Evolutionary conservation across 2,329 filamentous ascomycete genomes (phyloP), one percentile per base, ranked within the genome.

Genomic region (Phoma sp.): DNA sequence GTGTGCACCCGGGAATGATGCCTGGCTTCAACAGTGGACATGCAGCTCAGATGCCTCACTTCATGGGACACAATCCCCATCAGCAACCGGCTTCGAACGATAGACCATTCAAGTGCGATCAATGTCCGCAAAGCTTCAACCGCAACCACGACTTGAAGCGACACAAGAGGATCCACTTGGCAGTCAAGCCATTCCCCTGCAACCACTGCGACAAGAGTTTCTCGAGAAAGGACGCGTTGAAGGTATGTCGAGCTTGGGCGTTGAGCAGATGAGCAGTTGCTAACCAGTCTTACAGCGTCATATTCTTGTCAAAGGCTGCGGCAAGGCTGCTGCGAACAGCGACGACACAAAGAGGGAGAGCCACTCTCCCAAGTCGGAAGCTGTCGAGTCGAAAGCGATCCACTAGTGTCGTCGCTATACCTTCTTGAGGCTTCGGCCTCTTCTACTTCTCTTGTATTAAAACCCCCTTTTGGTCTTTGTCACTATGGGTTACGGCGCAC

Each of bases 181-280:
- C 92, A 0, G 91, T 98, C 36, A 99, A 99, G 81, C 95, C 95
- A 0, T 98, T 94, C 74, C 93, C 93, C 0, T 99, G 95, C 74
- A 85, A 81, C 6, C 89, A 89, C 69, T 99, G 95, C 73, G 92
- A 96, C 58, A 98, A 98, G 84, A 95, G 91, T 73, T 99, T 99
- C 71, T 97, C 93, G 3, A 84, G 95, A 56, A 98, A 98, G 74
- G 95, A 98, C 76, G 95, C 95, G 9, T 81, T 99, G 27, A 98
- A 98, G 90, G 95, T 98, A 80, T 68, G 85, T 79, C 38, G 13
- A 2, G 10, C 33, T 36, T 17, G 29, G 4, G 29, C 3, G 10
- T 6, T 5, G 12, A 48, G 29, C 12, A 6, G 2, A 9, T 83
- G 78, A 85, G 15, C 31, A 4, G 25, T 25, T 45, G 25, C 55